A percentile compares a stretch with the other conserved stretches of the same genome.
Evolutionary conservation across 192 early-diverging fungal species (phyloP).

Genomic region (Coemansia sp.): DNA sequence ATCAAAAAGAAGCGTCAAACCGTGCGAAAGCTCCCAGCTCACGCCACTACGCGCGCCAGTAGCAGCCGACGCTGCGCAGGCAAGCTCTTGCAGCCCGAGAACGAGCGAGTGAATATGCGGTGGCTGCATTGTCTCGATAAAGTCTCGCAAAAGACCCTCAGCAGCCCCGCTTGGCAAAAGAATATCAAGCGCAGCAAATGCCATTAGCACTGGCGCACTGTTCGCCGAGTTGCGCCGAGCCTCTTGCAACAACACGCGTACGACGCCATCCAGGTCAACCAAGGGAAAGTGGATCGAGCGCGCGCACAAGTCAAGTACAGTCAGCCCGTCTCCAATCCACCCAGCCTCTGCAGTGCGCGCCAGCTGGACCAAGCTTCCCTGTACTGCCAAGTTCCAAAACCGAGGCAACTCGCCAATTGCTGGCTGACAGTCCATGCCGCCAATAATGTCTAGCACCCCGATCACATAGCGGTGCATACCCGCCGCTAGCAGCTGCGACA

Average conservation of each 20-base stretch:
- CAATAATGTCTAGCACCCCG: conserved; percentile 54
- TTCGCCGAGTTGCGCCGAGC: not conserved
- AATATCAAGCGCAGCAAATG: conserved; percentile 24
- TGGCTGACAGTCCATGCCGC: conserved; percentile 22
- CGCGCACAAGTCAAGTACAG: conserved; percentile 30
- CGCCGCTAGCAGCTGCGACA: conserved; percentile 50
- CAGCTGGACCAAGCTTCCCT: conserved; percentile 13
- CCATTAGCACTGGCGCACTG: conserved; percentile 12
- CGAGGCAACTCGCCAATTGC: conserved; percentile 15
- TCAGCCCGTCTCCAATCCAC: conserved; percentile 21
- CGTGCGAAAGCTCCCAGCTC: conserved; percentile 25
- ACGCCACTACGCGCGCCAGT: conserved; percentile 16
- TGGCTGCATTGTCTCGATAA: conserved; percentile 12
- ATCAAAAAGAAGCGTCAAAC: conserved; percentile 36
- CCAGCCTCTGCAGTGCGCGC: not conserved
- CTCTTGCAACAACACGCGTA: conserved; percentile 8
- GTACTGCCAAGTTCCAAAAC: conserved; percentile 41
- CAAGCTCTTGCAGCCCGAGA: conserved; percentile 21
- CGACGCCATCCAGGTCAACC: conserved; percentile 14
- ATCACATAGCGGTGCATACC: conserved; percentile 53
- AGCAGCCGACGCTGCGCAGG: not conserved
- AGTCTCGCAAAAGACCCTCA: conserved; percentile 2
- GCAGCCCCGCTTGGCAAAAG: conserved; percentile 7
- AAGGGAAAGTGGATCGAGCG: conserved; percentile 28
- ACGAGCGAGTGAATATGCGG: conserved; percentile 15